phyloP scores from a whole-genome alignment of 1,139 yeast genomes.

The Taphrina deformans region DNA sequence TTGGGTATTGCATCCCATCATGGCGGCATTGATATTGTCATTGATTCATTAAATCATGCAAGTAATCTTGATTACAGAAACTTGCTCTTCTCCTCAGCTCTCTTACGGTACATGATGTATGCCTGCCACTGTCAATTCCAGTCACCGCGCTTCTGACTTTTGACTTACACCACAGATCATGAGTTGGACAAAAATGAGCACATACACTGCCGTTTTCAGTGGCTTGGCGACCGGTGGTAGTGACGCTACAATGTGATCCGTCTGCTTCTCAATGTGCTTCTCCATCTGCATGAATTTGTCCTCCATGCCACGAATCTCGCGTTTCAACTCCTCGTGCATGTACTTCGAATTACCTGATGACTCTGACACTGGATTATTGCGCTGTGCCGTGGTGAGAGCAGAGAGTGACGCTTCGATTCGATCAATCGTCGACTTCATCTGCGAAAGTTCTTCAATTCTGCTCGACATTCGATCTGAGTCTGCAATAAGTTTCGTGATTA shows the following conservation, averaged over 20 bases:
- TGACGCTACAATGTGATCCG: slow-evolving; percentile 12
- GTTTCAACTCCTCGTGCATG: slow-evolving; percentile 3
- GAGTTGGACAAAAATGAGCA: slow-evolving; percentile 17
- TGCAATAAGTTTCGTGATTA: slow-evolving; percentile 1
- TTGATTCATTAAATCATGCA: background rate
- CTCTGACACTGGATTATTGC: background rate
- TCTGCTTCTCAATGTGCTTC: slow-evolving; percentile 15
- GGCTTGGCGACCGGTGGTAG: slow-evolving; percentile 14
- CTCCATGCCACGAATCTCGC: slow-evolving; percentile 12
- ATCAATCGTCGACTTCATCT: background rate
- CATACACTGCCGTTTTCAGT: slow-evolving; percentile 12
- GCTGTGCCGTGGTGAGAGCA: background rate
- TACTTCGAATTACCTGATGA: background rate
- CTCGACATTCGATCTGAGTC: slow-evolving; percentile 10
- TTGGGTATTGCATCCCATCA: too few relatives aligned
- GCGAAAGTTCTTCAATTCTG: background rate
- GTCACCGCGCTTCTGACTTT: too few relatives aligned
- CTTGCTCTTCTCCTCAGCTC: slow-evolving; percentile 19
- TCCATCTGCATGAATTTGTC: slow-evolving; percentile 17
- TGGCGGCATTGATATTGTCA: too few relatives aligned
- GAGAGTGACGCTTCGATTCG: background rate
- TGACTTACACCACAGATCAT: slow-evolving; percentile 16
- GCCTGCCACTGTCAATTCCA: background rate
- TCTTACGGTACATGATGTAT: slow-evolving; percentile 8
- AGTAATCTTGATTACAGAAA: background rate